Base-by-base conservation (phyloP, 2,329 filamentous ascomycete species). In the Beauveria rudraprayagi region DNA sequence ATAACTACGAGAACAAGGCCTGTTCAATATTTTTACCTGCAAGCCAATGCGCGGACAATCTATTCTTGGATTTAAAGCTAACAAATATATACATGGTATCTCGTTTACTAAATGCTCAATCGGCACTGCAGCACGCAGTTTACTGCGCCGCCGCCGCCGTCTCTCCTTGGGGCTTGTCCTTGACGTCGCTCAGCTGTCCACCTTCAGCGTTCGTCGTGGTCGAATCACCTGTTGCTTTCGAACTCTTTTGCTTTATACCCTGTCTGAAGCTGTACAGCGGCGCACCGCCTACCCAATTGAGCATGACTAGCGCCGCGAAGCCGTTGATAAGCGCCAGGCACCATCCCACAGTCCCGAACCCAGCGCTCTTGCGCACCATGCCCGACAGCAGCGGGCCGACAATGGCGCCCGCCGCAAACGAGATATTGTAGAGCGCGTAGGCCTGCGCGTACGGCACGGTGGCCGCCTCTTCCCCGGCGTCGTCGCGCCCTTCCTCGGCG, bases 371-470 rank as follows among this genome's bases (percentile, higher is more conserved):
- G n/a, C 70, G 66, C 22, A 74, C 69, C 63, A 74, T 66, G 6
- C 72, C 72, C 16, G 71, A 71, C 64, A 74, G 64, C 10, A 74
- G 66, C 6, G 72, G 72, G 1, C 72, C 72, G 17, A 69, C 46
- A 37, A 74, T 58, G 19, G 70, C 67, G 2, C 72, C 72, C 5
- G 66, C 69, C 3, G 72, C 71, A 57, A 68, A 74, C 8, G 72
- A 70, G 62, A 74, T 68, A 53, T 72, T 75, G 61, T 73, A 74
- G 41, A 74, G 61, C 3, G 71, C 72, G 55, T 74, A 74, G 2
- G 70, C 70, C 22, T 72, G 70, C 11, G 71, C 72, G 59, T 72
- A 71, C 7, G 73, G 71, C 16, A 66, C 67, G 17, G 66, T 64
- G 11, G 56, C 62, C 53, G 70, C 63, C 6, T 60, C 56, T 1